These are phyloP conservation scores for Lyophyllum semitale DNA, from an alignment of 768 basidiomycete species.

Conservation along the genomic window DNA sequence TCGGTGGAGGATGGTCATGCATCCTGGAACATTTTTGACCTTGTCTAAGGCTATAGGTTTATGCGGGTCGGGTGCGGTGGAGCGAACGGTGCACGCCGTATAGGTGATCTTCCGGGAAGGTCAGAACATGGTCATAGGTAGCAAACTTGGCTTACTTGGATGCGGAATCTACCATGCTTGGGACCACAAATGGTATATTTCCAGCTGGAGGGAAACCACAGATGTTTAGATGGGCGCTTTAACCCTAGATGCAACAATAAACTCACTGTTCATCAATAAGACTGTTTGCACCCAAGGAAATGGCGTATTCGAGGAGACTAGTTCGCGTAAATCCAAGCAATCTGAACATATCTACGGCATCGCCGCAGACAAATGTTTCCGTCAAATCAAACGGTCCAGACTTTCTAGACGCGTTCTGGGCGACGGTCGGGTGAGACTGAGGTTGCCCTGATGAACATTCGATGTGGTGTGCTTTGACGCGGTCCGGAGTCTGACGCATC, in stretches of 20 bases:
- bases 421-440: conserved; percentile 38
- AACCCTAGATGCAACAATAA: not conserved
- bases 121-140: not conserved
- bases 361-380: conserved; percentile 58
- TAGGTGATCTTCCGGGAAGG: conserved; percentile 55
- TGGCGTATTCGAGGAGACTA: conserved; percentile 50
- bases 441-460: conserved; percentile 40
- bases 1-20: conserved; percentile 71
- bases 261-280: conserved; percentile 74
- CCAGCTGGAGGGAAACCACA: conserved; percentile 50
- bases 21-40: conserved; percentile 63
- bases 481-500: conserved; percentile 39
- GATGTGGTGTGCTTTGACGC: conserved; percentile 29
- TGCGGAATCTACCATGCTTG: conserved; percentile 54
- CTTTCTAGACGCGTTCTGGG: conserved; percentile 23
- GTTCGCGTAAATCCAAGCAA: conserved; percentile 59
- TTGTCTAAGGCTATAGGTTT: conserved; percentile 64
- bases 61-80: conserved; percentile 53
- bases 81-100: conserved; percentile 57
- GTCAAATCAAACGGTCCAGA: conserved; percentile 29
- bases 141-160: conserved; percentile 47
- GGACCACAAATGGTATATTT: conserved; percentile 58
- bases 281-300: conserved; percentile 53
- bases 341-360: conserved; percentile 60
- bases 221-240: not conserved